Conservation (phyloP, 139 green algal genomes). For the Chlamydomonas sp. region DNA sequence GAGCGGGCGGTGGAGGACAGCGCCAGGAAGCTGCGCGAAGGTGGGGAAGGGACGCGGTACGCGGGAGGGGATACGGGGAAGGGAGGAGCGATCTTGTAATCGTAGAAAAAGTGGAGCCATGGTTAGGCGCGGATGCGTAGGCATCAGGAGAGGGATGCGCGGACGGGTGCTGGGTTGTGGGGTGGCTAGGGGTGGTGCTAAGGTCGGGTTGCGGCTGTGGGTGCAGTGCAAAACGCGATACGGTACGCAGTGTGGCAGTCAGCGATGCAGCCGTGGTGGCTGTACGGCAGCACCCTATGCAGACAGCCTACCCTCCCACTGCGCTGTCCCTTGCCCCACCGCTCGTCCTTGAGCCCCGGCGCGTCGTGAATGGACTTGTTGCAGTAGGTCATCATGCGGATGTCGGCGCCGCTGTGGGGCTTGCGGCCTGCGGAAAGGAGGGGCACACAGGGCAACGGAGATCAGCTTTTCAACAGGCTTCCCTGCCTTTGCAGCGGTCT, state of each 20-base stretch:
- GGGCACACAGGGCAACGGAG: background rate
- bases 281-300: background rate
- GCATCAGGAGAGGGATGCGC: too few relatives aligned
- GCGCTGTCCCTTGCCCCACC: background rate
- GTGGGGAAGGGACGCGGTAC: background rate
- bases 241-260: background rate
- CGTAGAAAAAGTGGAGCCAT: too few relatives aligned
- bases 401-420: constrained; percentile 10
- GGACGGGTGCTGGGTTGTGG: too few relatives aligned
- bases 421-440: constrained; percentile 6
- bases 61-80: too few relatives aligned
- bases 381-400: constrained; percentile 49
- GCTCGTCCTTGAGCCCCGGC: constrained; percentile 35
- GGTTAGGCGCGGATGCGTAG: too few relatives aligned
- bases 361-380: constrained; percentile 30
- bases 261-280: background rate
- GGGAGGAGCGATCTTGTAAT: too few relatives aligned
- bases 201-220: too few relatives aligned
- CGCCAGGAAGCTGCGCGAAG: background rate
- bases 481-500: too few relatives aligned
- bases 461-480: background rate
- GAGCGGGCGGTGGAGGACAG: background rate
- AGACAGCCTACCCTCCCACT: background rate
- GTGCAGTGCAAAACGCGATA: too few relatives aligned
- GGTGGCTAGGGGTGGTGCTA: too few relatives aligned